Base-by-base conservation (phyloP, 2,329 filamentous ascomycete genomes). In the Botrytis medusae region DNA sequence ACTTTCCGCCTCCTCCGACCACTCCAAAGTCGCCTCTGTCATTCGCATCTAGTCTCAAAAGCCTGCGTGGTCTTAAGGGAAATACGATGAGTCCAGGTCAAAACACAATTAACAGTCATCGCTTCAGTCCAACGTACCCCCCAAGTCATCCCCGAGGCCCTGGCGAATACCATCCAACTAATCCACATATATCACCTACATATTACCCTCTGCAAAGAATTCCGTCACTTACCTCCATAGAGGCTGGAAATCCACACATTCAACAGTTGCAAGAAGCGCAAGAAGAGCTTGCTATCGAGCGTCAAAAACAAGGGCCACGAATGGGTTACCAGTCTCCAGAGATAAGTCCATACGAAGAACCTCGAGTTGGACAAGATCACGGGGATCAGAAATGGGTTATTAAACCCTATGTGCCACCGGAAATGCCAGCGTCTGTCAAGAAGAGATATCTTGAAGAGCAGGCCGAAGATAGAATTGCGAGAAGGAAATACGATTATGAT, bases 1-100 rank as follows among this genome's bases (percentile, higher is more conserved):
- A 68, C 42, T 46, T 72, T 46, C 71, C 71, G 48, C 71, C 61
- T 60, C 71, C 71, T 16, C 71, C 71, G 34, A 69, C 63, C 42
- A 69, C 63, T 69, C 63, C 54, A 25, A 72, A 61, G 68, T 59
- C 63, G 1, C 63, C 63, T 40, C 40, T 72, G 18, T 48, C 48
- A n/a, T 68, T 68, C 1, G 44, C 40, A n/a, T 69, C 60, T 8
- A 67, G 44, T 20, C 61, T 72, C 9, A 72, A 69, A 40, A 25
- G 32, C 25, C 48, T 72, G 4, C 22, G 34, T 10, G 40, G 71
- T 14, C 32, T 51, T 10, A 46, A 8, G 32, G 29, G 51, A 0
- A 72, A 69, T 18, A 69, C 59, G 7, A 63, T 51, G 44, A 46
- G 42, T 29, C 40, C 54, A 12, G 34, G 25, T 29, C 51, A 48